These are phyloP conservation scores for Podospora tetraspora DNA, from an alignment of 495 filamentous ascomycete species.

Conservation along the genomic window DNA sequence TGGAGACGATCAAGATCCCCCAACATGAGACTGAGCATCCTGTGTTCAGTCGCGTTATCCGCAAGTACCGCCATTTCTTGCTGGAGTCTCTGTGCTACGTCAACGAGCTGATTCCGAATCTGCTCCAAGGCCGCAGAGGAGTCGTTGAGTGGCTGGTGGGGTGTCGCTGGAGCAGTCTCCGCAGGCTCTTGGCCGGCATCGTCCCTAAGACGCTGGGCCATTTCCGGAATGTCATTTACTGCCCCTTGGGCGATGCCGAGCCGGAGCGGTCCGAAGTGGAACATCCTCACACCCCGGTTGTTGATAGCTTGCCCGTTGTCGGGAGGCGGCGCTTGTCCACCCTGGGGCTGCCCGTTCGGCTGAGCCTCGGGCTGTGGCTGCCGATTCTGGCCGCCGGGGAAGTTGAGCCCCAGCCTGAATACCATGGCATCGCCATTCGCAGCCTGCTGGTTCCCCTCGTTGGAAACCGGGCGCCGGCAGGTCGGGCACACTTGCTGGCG, in stretches of 20 bases:
- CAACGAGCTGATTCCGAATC: slow-evolving; percentile 53
- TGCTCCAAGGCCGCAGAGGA: slow-evolving; percentile 22
- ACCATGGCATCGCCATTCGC: slow-evolving; percentile 29
- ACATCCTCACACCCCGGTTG: slow-evolving; percentile 42
- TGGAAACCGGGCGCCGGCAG: slow-evolving; percentile 75
- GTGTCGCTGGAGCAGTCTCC: slow-evolving; percentile 23
- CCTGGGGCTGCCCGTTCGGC: slow-evolving; percentile 26
- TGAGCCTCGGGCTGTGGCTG: slow-evolving; percentile 24
- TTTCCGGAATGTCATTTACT: slow-evolving; percentile 42
- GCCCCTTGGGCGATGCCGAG: slow-evolving; percentile 52
- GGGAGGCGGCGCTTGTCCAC: slow-evolving; percentile 41
- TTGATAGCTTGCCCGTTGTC: slow-evolving; percentile 27
- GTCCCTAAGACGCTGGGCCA: slow-evolving; percentile 37
- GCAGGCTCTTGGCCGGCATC: slow-evolving; percentile 15
- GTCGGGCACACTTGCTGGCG: slow-evolving; percentile 96
- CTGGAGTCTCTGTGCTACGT: slow-evolving; percentile 61
- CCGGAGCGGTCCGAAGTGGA: slow-evolving; percentile 57
- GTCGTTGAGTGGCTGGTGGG: slow-evolving; percentile 15
- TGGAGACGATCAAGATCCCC: slow-evolving; percentile 37
- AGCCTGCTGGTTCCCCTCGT: slow-evolving; percentile 24
- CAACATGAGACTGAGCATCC: slow-evolving; percentile 48
- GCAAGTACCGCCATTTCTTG: slow-evolving; percentile 53
- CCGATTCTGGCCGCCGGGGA: slow-evolving; percentile 29
- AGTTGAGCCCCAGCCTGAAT: slow-evolving; percentile 26
- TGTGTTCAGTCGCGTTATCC: slow-evolving; percentile 54